Percentiles rank a stretch among this genome's conserved stretches.
Evolutionary conservation across 2,329 filamentous ascomycete genomes (phyloP).

Genomic region (Pseudogymnoascus sp.): DNA sequence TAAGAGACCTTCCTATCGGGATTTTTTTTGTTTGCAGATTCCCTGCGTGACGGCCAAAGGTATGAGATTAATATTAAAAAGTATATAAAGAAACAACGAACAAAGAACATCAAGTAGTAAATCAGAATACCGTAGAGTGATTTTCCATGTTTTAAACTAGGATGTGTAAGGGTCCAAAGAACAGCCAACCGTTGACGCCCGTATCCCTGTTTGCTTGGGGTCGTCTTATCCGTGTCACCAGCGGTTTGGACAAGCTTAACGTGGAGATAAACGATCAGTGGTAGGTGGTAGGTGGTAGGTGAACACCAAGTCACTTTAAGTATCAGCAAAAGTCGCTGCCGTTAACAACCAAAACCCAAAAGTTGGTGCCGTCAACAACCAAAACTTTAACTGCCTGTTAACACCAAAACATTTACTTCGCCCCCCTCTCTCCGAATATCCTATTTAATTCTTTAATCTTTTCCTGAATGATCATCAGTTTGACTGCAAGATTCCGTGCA

Average conservation of each 20-base stretch:
- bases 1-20: neutral
- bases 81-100: no score
- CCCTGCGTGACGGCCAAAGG: no score
- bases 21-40: no score
- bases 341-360: neutral
- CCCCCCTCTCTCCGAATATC: neutral
- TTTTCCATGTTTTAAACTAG: neutral
- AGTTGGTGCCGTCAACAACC: no score
- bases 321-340: neutral
- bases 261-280: neutral
- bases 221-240: neutral
- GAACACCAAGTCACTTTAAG: neutral
- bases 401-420: conserved; percentile 2
- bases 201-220: conserved; percentile 4
- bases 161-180: neutral
- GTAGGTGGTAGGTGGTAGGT: no score
- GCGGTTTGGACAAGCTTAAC: neutral
- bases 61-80: no score
- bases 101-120: no score
- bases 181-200: neutral
- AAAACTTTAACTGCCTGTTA: no score
- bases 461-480: neutral
- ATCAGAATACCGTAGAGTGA: no score
- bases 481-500: neutral
- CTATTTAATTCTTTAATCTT: neutral